These are phyloP conservation scores for Brettanomyces nanus DNA, from an alignment of 805 yeast genomes.

Conservation along the genomic window DNA sequence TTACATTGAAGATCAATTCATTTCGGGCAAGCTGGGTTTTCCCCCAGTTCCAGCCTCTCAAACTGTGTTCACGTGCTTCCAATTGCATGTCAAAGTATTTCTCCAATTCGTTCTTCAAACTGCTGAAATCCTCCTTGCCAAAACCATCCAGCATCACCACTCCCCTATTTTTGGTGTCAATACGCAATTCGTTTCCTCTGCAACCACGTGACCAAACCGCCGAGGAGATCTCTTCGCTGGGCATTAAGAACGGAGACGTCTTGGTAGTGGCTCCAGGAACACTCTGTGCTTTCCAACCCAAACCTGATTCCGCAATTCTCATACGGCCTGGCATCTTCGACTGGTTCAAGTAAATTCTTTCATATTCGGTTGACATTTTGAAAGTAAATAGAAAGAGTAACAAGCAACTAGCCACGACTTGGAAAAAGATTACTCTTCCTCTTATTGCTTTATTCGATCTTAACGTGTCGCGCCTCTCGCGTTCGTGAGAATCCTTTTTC, in stretches of 20 bases:
- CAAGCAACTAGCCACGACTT: background rate
- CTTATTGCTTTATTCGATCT: background rate
- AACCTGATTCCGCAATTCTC: slow-evolving; percentile 93
- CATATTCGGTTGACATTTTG: slow-evolving; percentile 54
- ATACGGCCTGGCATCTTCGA: slow-evolving; percentile 78
- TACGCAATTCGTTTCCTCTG: slow-evolving; percentile 80
- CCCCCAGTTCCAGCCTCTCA: slow-evolving; percentile 99
- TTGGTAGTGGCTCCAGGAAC: slow-evolving; percentile 38
- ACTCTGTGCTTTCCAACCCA: slow-evolving; percentile 76
- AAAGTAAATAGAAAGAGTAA: too few species aligned
- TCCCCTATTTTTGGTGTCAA: slow-evolving; percentile 83
- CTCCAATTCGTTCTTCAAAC: slow-evolving; percentile 76
- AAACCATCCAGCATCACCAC: slow-evolving; percentile 89
- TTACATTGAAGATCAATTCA: slow-evolving; percentile 78
- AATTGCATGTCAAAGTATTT: slow-evolving; percentile 63
- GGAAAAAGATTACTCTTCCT: background rate
- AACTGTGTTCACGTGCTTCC: slow-evolving; percentile 82
- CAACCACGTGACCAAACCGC: slow-evolving; percentile 91
- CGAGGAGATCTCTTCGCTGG: slow-evolving; percentile 75
- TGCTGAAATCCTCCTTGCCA: slow-evolving; percentile 71
- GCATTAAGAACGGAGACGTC: slow-evolving; percentile 74
- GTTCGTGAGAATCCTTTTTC: too few species aligned
- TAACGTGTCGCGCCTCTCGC: background rate
- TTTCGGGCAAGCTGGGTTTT: slow-evolving; percentile 84
- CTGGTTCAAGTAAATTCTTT: slow-evolving; percentile 82